Conservation (phyloP, 176 grass and related monocot genomes). For the Musa acuminata region DNA sequence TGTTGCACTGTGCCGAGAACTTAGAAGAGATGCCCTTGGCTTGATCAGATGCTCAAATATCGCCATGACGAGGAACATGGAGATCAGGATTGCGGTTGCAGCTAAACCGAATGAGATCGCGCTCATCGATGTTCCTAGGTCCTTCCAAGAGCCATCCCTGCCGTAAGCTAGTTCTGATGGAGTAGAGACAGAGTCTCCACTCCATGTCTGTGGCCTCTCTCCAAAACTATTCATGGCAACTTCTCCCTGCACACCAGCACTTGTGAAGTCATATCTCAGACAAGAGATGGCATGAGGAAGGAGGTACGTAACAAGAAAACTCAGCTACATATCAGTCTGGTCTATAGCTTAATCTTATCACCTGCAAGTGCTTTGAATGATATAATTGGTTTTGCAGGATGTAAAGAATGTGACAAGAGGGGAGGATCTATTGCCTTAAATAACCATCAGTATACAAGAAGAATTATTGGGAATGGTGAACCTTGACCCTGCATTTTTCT, state of each 20-base stretch:
- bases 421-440: too few relatives aligned
- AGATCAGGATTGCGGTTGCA: conserved; percentile 85
- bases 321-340: too few relatives aligned
- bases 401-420: too few relatives aligned
- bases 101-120: conserved; percentile 91
- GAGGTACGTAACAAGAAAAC: not conserved
- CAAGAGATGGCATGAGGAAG: too few relatives aligned
- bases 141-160: conserved; percentile 40
- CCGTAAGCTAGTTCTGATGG: conserved; percentile 26
- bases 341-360: too few relatives aligned
- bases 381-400: too few relatives aligned
- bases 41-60: conserved; percentile 98
- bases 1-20: not conserved
- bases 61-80: conserved; percentile 97
- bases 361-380: too few relatives aligned
- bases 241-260: not conserved
- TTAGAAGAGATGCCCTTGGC: conserved; percentile 34
- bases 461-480: too few relatives aligned
- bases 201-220: conserved; percentile 53
- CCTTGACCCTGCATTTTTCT: too few relatives aligned
- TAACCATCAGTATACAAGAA: too few relatives aligned
- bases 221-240: conserved; percentile 47
- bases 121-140: conserved; percentile 87
- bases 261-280: too few relatives aligned
- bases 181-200: conserved; percentile 30